phyloP scores from a whole-genome alignment of 176 grass and related monocot genomes.

The Panicum miliaceum region DNA sequence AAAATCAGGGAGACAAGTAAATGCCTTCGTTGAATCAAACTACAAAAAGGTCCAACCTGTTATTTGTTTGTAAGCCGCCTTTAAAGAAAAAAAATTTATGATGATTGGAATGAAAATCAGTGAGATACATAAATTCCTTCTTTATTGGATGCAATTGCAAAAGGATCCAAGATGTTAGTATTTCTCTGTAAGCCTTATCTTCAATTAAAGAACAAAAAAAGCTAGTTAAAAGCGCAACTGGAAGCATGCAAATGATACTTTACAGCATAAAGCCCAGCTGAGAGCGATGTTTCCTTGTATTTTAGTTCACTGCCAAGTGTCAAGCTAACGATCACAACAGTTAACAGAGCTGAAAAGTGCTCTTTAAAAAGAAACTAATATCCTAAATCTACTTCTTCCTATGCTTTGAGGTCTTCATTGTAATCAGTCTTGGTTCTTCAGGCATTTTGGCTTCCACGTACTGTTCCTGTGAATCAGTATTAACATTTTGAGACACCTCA shows the following conservation, averaged over 20 bases:
- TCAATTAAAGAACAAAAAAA: not conserved
- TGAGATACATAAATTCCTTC: not conserved
- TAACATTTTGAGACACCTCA: not conserved
- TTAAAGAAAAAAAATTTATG: not conserved
- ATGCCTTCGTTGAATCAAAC: not conserved
- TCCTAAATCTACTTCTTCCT: slow-evolving; percentile 58
- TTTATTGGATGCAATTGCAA: not conserved
- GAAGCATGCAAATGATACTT: not conserved
- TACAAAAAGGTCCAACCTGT: not conserved
- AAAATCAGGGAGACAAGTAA: no score
- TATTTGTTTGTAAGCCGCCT: not conserved
- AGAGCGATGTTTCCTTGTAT: not conserved
- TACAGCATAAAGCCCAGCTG: slow-evolving; percentile 1
- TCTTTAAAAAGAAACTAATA: not conserved
- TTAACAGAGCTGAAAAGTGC: not conserved
- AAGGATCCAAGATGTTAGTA: not conserved
- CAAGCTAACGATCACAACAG: not conserved
- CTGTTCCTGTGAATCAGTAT: slow-evolving; percentile 49
- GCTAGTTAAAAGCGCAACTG: not conserved
- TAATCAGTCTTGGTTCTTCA: slow-evolving; percentile 36
- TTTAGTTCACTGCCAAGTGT: not conserved
- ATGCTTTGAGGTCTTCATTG: slow-evolving; percentile 58
- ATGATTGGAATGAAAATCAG: not conserved
- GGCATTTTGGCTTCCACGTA: slow-evolving; percentile 57
- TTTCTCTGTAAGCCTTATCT: not conserved